Evolutionary conservation across 2,329 filamentous ascomycete genomes (phyloP), one percentile per base, ranked within the genome.

Genomic region (Cladosporium sp.): DNA sequence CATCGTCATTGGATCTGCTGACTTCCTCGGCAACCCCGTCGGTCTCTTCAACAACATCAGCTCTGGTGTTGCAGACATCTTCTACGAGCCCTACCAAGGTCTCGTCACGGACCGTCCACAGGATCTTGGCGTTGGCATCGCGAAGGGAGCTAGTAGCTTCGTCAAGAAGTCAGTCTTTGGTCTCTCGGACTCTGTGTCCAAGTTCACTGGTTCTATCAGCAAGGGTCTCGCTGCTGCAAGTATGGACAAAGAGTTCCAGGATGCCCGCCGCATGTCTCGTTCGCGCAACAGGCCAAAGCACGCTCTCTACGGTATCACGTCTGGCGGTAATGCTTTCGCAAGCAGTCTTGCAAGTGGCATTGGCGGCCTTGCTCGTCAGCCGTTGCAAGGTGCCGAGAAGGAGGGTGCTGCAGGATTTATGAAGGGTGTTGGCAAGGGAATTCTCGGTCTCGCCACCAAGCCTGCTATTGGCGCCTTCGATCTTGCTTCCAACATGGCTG

Each of bases 131-230:
- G 81, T 96, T 40, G 94, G 94, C 17, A 96, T 99, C 63, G 95
- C 94, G 37, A 97, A 97, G 74, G 94, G 94, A 39, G 94, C 95
- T 11, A 93, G 92, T 0, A 96, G 91, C 64, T 97, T 99, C 70
- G 89, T 97, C 66, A 99, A 99, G 82, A 99, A 99, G 76, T 96
- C 92, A 0, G 93, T 99, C 11, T 99, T 96, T 74, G 95, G 94
- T 47, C 90, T 99, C 72, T 95, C 89, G 1, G 95, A 99, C 78
- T 96, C 91, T 69, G 92, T 99, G 78, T 94, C 92, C 66, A 99
- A 99, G 72, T 90, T 97, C 72, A 99, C 95, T 1, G 95, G 95
- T 55, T 96, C 91, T 73, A 89, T 99, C 74, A 95, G 92, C 66
- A 99, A 99, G 77, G 94, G 94, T 60, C 84, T 99, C 50, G 92